A percentile compares a stretch with the other conserved stretches of the same genome.
These are phyloP conservation scores for Allodekkera sacchari DNA, from an alignment of 805 yeast genomes.

Conservation along the genomic window DNA sequence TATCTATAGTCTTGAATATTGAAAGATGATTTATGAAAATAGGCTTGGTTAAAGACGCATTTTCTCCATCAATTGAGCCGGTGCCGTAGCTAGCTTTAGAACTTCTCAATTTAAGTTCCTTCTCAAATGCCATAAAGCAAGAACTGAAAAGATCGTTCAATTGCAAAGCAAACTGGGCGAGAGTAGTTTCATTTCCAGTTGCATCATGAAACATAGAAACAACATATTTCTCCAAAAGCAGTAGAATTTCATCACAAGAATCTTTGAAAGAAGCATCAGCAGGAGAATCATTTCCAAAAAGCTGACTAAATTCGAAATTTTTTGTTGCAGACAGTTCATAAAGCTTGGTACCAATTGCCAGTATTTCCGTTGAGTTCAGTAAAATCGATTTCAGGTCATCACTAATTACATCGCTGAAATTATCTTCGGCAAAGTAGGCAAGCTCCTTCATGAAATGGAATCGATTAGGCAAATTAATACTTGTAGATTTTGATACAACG, in stretches of 20 bases:
- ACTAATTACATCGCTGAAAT: constrained; percentile 11
- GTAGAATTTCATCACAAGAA: constrained; percentile 2
- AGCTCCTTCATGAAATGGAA: constrained; percentile 19
- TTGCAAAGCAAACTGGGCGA: constrained; percentile 4
- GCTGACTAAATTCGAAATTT: constrained; percentile 1
- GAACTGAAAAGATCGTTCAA: constrained; percentile 5
- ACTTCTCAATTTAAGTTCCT: constrained; percentile 4
- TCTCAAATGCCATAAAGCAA: constrained; percentile 6
- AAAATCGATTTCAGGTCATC: constrained; percentile 8
- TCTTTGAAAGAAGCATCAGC: constrained; percentile 1
- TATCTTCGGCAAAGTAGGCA: constrained; percentile 12
- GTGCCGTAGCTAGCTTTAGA: constrained; percentile 3
- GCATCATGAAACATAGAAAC: background rate
- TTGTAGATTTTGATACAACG: constrained; percentile 43
- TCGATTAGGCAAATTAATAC: constrained; percentile 47
- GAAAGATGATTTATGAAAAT: constrained; percentile 10
- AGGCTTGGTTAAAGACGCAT: constrained; percentile 9
- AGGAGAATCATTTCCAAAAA: no score
- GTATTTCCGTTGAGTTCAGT: constrained; percentile 12
- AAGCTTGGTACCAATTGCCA: constrained; percentile 10
- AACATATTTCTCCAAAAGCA: constrained; percentile 5
- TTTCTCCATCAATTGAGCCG: no score
- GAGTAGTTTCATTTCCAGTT: constrained; percentile 3
- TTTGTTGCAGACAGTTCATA: constrained; percentile 5
- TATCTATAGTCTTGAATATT: constrained; percentile 13